phyloP scores from a whole-genome alignment of 2,329 filamentous ascomycete species.

The Alternaria viburni region DNA sequence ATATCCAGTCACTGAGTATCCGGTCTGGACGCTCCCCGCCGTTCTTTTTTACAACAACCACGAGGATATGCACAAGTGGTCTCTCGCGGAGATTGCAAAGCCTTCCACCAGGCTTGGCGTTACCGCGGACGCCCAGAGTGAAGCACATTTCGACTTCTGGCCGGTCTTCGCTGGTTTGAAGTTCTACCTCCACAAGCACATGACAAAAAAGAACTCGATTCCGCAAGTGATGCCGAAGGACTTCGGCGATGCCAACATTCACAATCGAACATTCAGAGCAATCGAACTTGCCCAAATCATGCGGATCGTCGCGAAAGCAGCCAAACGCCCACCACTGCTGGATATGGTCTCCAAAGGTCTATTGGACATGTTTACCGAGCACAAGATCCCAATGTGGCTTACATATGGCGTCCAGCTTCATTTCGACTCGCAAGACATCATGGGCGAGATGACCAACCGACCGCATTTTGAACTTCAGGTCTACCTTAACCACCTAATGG shows the following conservation, averaged over 20 bases:
- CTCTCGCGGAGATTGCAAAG: not conserved
- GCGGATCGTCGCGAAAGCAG: not conserved
- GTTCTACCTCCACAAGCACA: not conserved
- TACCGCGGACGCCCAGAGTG: not conserved
- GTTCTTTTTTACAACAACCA: not conserved
- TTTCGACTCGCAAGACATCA: slow-evolving; percentile 5
- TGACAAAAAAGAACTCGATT: not conserved
- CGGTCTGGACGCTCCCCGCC: not conserved
- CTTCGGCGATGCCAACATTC: not conserved
- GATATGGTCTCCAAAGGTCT: slow-evolving; percentile 2
- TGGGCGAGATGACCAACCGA: not conserved
- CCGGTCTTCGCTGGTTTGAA: not conserved
- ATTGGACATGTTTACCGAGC: not conserved
- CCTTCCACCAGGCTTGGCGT: not conserved
- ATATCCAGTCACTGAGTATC: not conserved
- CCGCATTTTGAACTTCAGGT: not conserved
- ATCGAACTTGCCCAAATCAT: not conserved
- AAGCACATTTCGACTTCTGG: not conserved
- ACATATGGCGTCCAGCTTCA: not conserved
- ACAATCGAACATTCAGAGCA: not conserved
- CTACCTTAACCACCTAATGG: not conserved
- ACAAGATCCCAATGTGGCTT: not conserved
- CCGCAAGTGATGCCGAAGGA: not conserved
- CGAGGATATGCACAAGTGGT: not conserved
- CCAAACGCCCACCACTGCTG: not conserved